Conservation (phyloP, 2,329 filamentous ascomycete genomes). For the Penicillium crustosum region DNA sequence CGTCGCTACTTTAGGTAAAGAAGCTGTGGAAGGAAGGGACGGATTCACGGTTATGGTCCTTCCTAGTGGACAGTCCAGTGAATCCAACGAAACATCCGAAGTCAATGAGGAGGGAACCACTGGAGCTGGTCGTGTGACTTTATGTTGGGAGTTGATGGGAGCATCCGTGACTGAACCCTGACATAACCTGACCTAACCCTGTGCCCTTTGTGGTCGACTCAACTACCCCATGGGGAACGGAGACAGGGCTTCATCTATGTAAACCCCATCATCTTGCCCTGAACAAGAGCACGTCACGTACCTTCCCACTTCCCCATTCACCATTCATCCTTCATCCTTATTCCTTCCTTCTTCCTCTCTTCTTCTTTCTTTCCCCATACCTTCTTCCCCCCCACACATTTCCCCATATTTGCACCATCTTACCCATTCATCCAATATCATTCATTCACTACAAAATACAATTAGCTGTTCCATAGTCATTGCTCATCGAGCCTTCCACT, state of each 20-base stretch:
- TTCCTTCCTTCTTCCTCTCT: background rate
- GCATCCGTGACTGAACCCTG: conserved; percentile 23
- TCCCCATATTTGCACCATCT: background rate
- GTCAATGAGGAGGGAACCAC: background rate
- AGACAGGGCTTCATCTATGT: background rate
- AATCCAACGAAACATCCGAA: background rate
- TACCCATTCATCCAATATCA: background rate
- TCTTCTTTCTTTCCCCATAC: background rate
- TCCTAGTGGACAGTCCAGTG: conserved; percentile 6
- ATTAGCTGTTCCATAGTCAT: background rate
- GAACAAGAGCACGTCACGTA: background rate
- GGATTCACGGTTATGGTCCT: conserved; percentile 39
- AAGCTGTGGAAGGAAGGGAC: conserved; percentile 41
- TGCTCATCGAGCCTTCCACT: background rate
- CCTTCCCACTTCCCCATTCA: background rate
- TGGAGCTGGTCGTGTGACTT: conserved; percentile 11
- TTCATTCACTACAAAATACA: background rate
- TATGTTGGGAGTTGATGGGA: conserved; percentile 45
- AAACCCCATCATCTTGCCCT: background rate
- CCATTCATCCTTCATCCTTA: background rate
- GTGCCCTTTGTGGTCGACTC: background rate
- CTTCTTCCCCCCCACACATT: background rate
- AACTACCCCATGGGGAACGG: background rate
- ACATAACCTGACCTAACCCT: conserved; percentile 8
- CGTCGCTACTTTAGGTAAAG: conserved; percentile 34